Evolutionary conservation across 169 alveolate genomes (phyloP).

Genomic region (Babesia ovis): DNA sequence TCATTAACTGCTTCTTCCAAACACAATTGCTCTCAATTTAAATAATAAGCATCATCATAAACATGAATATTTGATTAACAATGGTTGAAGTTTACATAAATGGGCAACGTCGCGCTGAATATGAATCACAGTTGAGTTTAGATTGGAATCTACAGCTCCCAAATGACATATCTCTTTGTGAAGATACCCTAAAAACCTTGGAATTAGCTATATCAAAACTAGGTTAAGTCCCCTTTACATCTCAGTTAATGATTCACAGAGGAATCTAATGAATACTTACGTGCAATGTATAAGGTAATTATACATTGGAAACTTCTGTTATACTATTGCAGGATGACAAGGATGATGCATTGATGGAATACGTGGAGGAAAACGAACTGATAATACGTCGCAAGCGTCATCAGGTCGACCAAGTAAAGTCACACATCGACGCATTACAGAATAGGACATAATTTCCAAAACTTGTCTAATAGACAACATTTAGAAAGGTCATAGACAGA

Average conservation of each 20-base stretch:
- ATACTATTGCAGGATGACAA: conserved; percentile 5
- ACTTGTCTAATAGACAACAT: no score
- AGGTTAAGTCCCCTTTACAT: conserved; percentile 1
- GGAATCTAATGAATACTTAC: conserved; percentile 54
- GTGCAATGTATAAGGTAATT: conserved; percentile 24
- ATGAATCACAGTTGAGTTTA: conserved; percentile 47
- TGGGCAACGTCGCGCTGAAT: conserved; percentile 28
- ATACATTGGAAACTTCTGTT: no score
- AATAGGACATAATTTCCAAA: no score
- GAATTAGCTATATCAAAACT: conserved; percentile 47
- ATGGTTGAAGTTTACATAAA: conserved; percentile 62
- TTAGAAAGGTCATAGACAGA: no score
- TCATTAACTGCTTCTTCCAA: no score
- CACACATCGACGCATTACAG: conserved; percentile 47
- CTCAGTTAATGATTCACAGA: conserved; percentile 6
- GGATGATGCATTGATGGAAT: conserved; percentile 35
- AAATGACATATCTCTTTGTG: conserved; percentile 36
- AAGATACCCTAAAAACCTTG: conserved; percentile 21
- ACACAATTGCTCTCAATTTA: no score
- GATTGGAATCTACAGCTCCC: conserved; percentile 59
- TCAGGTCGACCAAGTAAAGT: conserved; percentile 44
- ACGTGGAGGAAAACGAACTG: conserved; percentile 54
- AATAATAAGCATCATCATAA: background rate
- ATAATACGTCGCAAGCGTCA: conserved; percentile 48
- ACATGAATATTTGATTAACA: background rate